Base-by-base conservation (phyloP, 208 protist genomes). In the Trypanosoma cruzi region DNA sequence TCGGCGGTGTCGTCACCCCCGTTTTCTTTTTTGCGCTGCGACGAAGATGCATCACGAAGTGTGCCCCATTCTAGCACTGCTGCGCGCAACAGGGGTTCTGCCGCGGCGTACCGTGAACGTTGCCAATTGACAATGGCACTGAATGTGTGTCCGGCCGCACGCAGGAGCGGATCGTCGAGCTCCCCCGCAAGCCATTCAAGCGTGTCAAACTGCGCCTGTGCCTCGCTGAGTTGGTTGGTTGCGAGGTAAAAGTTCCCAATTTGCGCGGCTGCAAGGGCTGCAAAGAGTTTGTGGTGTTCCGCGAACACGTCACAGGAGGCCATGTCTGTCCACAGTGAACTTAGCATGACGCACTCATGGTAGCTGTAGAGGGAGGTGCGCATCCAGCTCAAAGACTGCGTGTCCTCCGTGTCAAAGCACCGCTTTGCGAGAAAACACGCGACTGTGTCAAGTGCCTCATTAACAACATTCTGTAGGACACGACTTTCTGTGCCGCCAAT, bases 191-290 rank as follows among this genome's bases (percentile, higher is more conserved):
- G 77, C 28, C 53, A 50, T 14, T 48, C 37, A 5, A 91, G 73
- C 26, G 82, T 64, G 53, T 79, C 71, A 31, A 97, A 93, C 71
- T 91, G 88, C 56, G 77, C 64, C 2, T 87, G 75, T 4, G 93
- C 90, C 26, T 85, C 75, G 10, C 64, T 46, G 3, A 96, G 77
- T 68, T 96, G 89, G 60, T 94, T 84, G 20, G 85, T 90, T 34
- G 89, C 81, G 31, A 96, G 79, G 79, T 94, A 90, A 49, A 94
- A 81, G 75, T 95, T 86, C 22, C 90, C 90, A 31, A 97, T 82
- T 68, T 93, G 86, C 34, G 80, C 68, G 14, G 80, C 80, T 10
- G 77, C 86, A 20, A 97, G 58, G 24, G 80, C 82, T 49, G 68
- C 79, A 50, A 95, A 75, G 31, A 84, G 72, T 50, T 78, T 66